phyloP scores from a whole-genome alignment of 768 basidiomycete species.

The Pulveroboletus sp. region DNA sequence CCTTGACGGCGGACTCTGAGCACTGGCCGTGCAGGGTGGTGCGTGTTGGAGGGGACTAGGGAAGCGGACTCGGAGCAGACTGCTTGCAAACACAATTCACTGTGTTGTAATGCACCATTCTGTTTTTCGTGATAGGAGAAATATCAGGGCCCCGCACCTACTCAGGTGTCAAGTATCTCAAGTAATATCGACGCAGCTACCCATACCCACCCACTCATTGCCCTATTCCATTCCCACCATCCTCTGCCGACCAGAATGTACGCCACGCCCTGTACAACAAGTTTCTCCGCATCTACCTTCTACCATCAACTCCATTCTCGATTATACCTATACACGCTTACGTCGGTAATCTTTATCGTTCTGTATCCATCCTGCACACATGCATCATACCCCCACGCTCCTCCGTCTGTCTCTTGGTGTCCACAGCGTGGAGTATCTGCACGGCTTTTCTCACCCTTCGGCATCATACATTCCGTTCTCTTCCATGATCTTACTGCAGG shows the following conservation, averaged over 20 bases:
- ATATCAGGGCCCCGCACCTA: slow-evolving; percentile 24
- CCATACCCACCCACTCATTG: slow-evolving; percentile 1
- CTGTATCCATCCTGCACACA: slow-evolving; percentile 32
- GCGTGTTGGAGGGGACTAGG: slow-evolving; percentile 17
- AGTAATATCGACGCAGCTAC: background rate
- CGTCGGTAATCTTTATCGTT: slow-evolving; percentile 30
- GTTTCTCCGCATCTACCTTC: slow-evolving; percentile 6
- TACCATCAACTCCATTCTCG: slow-evolving; percentile 10
- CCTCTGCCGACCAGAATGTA: slow-evolving; percentile 13
- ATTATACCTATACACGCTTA: slow-evolving; percentile 27
- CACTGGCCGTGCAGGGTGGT: slow-evolving; percentile 17
- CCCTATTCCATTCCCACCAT: slow-evolving; percentile 4
- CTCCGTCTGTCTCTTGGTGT: slow-evolving; percentile 16
- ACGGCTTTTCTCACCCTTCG: slow-evolving; percentile 8
- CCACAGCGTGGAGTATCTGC: slow-evolving; percentile 13
- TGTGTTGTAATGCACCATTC: slow-evolving; percentile 28
- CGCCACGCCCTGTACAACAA: slow-evolving; percentile 23
- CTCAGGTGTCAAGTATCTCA: slow-evolving; percentile 13
- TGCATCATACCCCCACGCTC: slow-evolving; percentile 24
- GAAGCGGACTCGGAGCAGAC: slow-evolving; percentile 12
- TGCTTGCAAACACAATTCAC: slow-evolving; percentile 20
- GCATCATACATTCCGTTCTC: slow-evolving; percentile 13
- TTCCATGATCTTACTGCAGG: slow-evolving; percentile 15
- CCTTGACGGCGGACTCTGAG: slow-evolving; percentile 76
- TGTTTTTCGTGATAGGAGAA: slow-evolving; percentile 26